phyloP scores from a whole-genome alignment of 2,329 filamentous ascomycete genomes.

The Paraphoma sp. region DNA sequence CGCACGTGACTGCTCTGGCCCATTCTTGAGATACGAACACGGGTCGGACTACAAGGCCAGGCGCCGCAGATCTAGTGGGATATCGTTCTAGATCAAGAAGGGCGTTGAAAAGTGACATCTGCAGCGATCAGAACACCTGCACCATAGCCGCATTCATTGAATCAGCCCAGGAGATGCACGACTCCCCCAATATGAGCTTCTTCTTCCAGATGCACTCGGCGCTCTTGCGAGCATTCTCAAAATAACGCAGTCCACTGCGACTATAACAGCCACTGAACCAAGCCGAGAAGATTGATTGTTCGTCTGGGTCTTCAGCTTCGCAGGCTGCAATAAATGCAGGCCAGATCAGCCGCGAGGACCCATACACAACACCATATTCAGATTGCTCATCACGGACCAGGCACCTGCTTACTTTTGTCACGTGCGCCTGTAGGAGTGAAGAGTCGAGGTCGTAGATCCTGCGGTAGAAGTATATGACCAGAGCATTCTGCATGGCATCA shows the following conservation, averaged over 20 bases:
- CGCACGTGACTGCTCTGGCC: conserved; percentile 1
- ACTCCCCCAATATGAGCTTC: conserved; percentile 10
- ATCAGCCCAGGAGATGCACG: conserved; percentile 8
- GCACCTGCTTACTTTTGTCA: conserved; percentile 46
- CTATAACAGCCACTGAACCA: conserved; percentile 43
- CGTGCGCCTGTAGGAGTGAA: conserved; percentile 50
- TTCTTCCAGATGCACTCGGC: conserved; percentile 41
- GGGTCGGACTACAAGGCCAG: no score
- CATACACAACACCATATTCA: conserved; percentile 34
- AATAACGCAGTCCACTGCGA: conserved; percentile 43
- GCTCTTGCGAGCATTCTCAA: conserved; percentile 31
- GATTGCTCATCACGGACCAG: conserved; percentile 46
- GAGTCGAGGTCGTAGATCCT: conserved; percentile 52
- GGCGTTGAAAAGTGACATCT: neutral
- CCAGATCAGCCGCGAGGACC: conserved; percentile 52
- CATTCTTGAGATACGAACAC: neutral
- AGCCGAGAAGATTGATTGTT: conserved; percentile 44
- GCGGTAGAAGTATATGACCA: conserved; percentile 57
- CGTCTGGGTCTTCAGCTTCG: conserved; percentile 47
- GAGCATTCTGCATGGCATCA: conserved; percentile 51
- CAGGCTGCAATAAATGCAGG: conserved; percentile 54
- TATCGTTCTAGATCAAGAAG: neutral
- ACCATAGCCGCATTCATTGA: neutral
- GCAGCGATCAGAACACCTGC: neutral
- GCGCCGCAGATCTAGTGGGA: neutral